Evolutionary conservation across 2,329 filamentous ascomycete genomes (phyloP).

Genomic region (Sclerotinia minor): DNA sequence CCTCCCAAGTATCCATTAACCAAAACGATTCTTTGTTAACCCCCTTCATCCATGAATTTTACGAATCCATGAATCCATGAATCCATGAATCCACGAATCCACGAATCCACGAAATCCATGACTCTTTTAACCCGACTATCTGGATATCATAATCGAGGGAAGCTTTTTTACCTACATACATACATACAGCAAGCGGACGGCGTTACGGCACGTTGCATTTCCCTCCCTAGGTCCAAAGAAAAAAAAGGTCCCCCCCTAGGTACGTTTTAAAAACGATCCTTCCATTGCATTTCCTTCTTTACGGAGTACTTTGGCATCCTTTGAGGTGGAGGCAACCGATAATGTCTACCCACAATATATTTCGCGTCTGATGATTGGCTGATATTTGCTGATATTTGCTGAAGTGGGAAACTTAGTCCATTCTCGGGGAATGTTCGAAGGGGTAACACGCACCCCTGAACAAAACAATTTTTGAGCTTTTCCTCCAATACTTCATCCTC

Average conservation of each 20-base stretch:
- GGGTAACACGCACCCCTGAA: slow-evolving; percentile 9
- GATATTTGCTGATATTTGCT: not conserved
- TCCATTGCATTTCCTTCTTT: slow-evolving; percentile 15
- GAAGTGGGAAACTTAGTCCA: not conserved
- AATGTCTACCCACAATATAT: not conserved
- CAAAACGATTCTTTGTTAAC: not conserved
- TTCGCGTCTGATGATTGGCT: not conserved
- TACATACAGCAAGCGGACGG: slow-evolving; percentile 18
- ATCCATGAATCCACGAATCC: not conserved
- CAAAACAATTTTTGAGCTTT: not conserved
- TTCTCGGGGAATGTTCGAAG: not conserved
- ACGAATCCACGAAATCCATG: not conserved
- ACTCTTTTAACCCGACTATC: slow-evolving; percentile 14
- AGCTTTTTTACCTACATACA: slow-evolving; percentile 2
- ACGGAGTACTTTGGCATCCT: not conserved
- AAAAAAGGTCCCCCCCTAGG: too few species aligned
- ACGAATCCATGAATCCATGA: too few species aligned
- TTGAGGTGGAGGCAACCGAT: not conserved
- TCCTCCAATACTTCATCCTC: not conserved
- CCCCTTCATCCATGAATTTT: slow-evolving; percentile 9
- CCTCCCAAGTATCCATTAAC: not conserved
- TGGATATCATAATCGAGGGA: slow-evolving; percentile 21
- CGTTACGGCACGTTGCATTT: slow-evolving; percentile 19
- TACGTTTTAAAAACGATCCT: slow-evolving; percentile 1
- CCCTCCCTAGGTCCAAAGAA: not conserved